These are phyloP conservation scores for Aspergillus cavernicola DNA, from an alignment of 495 filamentous ascomycete species.

Conservation along the genomic window DNA sequence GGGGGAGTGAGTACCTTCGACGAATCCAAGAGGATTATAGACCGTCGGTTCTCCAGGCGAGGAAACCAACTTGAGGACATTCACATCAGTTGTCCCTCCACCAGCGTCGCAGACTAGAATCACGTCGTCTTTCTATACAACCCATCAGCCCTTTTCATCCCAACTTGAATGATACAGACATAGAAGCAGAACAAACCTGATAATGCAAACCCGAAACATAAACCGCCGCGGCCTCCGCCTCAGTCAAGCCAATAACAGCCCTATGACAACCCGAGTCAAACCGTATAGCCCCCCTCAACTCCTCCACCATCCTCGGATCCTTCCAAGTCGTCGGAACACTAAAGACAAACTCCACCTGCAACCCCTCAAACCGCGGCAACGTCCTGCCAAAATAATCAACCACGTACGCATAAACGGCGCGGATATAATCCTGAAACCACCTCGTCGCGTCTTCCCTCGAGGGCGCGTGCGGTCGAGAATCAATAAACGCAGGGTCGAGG, in stretches of 20 bases:
- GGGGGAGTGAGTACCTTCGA: constrained; percentile 2
- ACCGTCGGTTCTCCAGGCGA: not conserved
- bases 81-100: constrained; percentile 8
- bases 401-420: constrained; percentile 53
- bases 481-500: constrained; percentile 46
- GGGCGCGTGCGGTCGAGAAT: constrained; percentile 23
- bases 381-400: constrained; percentile 42
- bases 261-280: constrained; percentile 29
- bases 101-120: constrained; percentile 9
- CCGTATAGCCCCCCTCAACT: constrained; percentile 9
- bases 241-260: constrained; percentile 56
- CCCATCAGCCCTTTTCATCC: not conserved
- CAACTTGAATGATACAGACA: too few species aligned
- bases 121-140: constrained; percentile 1
- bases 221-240: constrained; percentile 66
- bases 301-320: constrained; percentile 51
- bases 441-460: constrained; percentile 44
- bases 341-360: constrained; percentile 60
- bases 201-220: constrained; percentile 44
- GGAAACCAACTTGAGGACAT: constrained; percentile 4
- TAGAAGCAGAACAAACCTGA: constrained; percentile 10
- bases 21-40: constrained; percentile 4
- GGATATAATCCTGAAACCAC: constrained; percentile 53
- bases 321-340: constrained; percentile 67
- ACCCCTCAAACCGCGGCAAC: constrained; percentile 26